phyloP scores from a whole-genome alignment of 176 grass and related monocot genomes.

The Microstegium vimineum region DNA sequence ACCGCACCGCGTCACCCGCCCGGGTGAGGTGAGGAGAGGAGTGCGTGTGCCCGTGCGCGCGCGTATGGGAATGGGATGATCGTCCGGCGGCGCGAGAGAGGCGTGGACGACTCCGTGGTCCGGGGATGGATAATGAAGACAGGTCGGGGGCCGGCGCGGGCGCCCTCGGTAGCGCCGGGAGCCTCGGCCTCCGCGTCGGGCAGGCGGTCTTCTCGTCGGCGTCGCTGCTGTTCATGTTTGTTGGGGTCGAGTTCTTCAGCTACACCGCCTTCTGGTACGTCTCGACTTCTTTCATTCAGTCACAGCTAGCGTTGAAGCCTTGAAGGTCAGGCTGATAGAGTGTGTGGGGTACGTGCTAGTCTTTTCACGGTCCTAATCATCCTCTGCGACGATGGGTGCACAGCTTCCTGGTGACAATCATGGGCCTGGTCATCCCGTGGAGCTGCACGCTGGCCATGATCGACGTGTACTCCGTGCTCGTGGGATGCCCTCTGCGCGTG shows the following conservation, averaged over 20 bases:
- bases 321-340: neutral
- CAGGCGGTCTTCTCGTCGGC: constrained; percentile 85
- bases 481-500: constrained; percentile 53
- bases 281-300: neutral
- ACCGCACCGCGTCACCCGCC: neutral
- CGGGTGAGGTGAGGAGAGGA: neutral
- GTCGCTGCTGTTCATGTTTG: constrained; percentile 86
- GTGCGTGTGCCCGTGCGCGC: neutral
- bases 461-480: constrained; percentile 65
- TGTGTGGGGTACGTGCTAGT: neutral
- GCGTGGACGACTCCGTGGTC: neutral
- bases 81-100: constrained; percentile 22
- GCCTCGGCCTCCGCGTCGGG: constrained; percentile 72
- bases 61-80: constrained; percentile 45
- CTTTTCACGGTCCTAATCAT: neutral
- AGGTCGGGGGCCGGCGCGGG: constrained; percentile 22
- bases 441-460: constrained; percentile 84
- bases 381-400: neutral
- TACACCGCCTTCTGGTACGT: constrained; percentile 83
- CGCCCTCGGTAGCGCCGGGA: constrained; percentile 63
- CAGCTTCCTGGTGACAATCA: constrained; percentile 90
- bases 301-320: no score
- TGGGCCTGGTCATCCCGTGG: constrained; percentile 88
- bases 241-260: constrained; percentile 93
- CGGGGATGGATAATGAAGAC: constrained; percentile 26